phyloP scores from a whole-genome alignment of 257 asterid species.

The Handroanthus guayacan region DNA sequence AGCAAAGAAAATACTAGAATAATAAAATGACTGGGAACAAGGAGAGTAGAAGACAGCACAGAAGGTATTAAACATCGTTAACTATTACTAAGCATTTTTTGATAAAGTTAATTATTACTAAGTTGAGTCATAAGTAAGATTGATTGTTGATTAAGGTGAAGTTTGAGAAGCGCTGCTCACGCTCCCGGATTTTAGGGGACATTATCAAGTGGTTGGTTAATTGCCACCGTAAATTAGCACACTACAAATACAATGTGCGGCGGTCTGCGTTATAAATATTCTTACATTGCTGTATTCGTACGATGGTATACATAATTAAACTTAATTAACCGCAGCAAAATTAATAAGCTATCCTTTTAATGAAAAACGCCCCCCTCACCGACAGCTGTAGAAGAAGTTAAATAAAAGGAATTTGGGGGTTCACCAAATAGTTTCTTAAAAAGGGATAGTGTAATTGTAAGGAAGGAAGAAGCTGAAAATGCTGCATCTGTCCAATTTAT shows the following conservation, averaged over 20 bases:
- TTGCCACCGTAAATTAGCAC: conserved; percentile 9
- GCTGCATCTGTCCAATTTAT: conserved; percentile 3
- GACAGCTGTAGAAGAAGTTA: not conserved
- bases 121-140: conserved; percentile 33
- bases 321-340: not conserved
- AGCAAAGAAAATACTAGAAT: not conserved
- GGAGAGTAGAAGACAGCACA: conserved; percentile 9
- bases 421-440: not conserved
- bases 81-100: not conserved
- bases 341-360: conserved; percentile 2
- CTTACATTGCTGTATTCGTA: not conserved
- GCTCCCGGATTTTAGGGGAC: conserved; percentile 38
- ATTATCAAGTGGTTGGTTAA: conserved; percentile 32
- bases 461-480: not conserved
- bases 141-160: conserved; percentile 31
- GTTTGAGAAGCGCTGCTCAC: conserved; percentile 19
- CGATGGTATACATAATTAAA: not conserved
- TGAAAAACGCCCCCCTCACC: conserved; percentile 31
- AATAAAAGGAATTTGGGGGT: not conserved
- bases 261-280: conserved; percentile 16
- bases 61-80: not conserved
- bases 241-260: too few species aligned
- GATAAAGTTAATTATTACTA: not conserved
- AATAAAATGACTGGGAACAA: not conserved
- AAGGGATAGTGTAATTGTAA: not conserved